Conservation (phyloP, 768 basidiomycete species). For the Hirschioporus abietinus region DNA sequence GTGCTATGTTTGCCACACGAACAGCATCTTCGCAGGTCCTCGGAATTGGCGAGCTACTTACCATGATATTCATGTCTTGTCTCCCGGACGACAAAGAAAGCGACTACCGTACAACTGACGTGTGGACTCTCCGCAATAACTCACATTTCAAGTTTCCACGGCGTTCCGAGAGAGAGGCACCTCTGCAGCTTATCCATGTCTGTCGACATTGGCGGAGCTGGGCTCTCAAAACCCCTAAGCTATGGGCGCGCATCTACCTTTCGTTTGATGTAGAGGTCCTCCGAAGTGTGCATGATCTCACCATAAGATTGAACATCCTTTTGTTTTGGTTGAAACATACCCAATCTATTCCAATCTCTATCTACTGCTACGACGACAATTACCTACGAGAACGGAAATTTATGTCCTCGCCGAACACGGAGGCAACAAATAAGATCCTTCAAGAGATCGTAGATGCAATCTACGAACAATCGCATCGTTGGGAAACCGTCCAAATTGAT, state of each 20-base stretch:
- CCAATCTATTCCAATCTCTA: neutral
- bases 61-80: neutral
- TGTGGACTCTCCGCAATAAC: neutral
- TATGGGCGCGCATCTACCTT: constrained; percentile 37
- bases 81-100: neutral
- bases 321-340: neutral
- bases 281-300: neutral
- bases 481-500: neutral
- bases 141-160: neutral
- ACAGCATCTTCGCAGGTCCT: neutral
- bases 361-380: neutral
- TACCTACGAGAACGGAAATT: neutral
- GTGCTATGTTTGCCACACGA: too few species aligned
- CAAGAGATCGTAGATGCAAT: neutral
- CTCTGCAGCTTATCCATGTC: constrained; percentile 43
- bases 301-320: neutral
- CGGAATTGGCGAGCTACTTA: neutral
- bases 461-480: neutral
- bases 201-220: constrained; percentile 48
- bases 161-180: constrained; percentile 23
- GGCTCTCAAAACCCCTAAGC: constrained; percentile 39
- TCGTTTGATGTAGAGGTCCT: neutral
- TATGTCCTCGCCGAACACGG: neutral
- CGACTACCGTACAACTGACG: neutral
- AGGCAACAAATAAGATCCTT: neutral